phyloP scores from a whole-genome alignment of 495 filamentous ascomycete species.

The Sordaria brevicollis region DNA sequence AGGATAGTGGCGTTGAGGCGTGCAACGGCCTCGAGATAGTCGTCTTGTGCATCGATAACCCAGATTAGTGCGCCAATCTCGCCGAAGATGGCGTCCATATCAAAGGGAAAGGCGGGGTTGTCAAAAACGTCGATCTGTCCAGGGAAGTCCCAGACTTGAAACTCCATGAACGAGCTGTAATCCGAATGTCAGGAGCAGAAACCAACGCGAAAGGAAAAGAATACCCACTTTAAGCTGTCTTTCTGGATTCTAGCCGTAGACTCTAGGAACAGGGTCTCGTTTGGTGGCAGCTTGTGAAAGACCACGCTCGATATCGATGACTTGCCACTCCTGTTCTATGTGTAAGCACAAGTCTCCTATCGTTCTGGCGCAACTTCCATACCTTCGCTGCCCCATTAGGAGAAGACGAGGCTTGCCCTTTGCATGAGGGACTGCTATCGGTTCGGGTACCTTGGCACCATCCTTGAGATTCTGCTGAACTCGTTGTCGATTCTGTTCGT shows the following conservation, averaged over 20 bases:
- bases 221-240: conserved; percentile 71
- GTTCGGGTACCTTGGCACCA: conserved; percentile 29
- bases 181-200: conserved; percentile 6
- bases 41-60: conserved; percentile 97
- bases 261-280: conserved; percentile 89
- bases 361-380: conserved; percentile 13
- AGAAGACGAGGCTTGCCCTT: conserved; percentile 75
- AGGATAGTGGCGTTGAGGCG: conserved; percentile 82
- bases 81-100: conserved; percentile 85
- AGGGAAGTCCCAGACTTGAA: conserved; percentile 96
- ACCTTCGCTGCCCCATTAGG: conserved; percentile 94
- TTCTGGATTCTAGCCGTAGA: conserved; percentile 88
- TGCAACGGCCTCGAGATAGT: conserved; percentile 81
- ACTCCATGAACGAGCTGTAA: conserved; percentile 90
- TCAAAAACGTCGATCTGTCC: conserved; percentile 87
- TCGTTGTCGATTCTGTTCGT: conserved; percentile 44
- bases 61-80: conserved; percentile 90
- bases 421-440: conserved; percentile 25
- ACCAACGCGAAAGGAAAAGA: background rate
- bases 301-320: conserved; percentile 97
- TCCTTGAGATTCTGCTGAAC: conserved; percentile 26
- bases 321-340: conserved; percentile 71
- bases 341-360: conserved; percentile 9
- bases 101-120: conserved; percentile 50
- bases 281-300: conserved; percentile 92